Evolutionary conservation across 306 rosid species (phyloP), one percentile per base, ranked within the genome.

Genomic region (Hippophae tibetana): DNA sequence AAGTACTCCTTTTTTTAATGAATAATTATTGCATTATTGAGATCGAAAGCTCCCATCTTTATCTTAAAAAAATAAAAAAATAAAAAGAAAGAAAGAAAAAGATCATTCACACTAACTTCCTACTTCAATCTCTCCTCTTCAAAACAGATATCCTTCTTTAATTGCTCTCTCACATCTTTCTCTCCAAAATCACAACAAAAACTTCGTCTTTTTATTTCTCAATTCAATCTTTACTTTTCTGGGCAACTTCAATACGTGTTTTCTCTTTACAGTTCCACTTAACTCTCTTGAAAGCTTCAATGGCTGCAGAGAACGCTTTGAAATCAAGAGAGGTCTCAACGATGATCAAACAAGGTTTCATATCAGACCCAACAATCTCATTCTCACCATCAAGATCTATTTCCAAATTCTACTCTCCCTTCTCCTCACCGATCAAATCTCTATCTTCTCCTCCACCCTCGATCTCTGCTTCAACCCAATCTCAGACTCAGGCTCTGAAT

Each of bases 261-360:
- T 60, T 4, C 10, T 54, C 18, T 11, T 27, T 64, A 13, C 56
- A 31, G 2, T 2, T 31, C 10, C 59, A 14, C 52, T 62, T 59
- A 31, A 3, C 38, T 43, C 26, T 42, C 48, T 31, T 31, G 4
- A 63, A 71, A 44, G 76, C 79, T 63, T 62, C 81, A 63, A 78
- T 82, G 89, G 86, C 86, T 47, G 72, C 81, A 47, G 80, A 87
- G 31, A 81, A 68, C 58, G 74, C 78, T 0, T 59, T 82, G 26
- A 88, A 82, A 81, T 85, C 94, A 25, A 79, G 78, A 44, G 80
- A 89, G 50, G 97, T 89, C 9, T 77, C 95, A 1, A 69, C 92
- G 7, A 83, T 89, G 95, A 69, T 86, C 60, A 89, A 69, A 74
- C 97, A 86, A 1, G 95, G 97, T 52, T 89, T 89, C 86, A 81